phyloP scores from a whole-genome alignment of 495 filamentous ascomycete species.

The Penicillium egyptiacum region DNA sequence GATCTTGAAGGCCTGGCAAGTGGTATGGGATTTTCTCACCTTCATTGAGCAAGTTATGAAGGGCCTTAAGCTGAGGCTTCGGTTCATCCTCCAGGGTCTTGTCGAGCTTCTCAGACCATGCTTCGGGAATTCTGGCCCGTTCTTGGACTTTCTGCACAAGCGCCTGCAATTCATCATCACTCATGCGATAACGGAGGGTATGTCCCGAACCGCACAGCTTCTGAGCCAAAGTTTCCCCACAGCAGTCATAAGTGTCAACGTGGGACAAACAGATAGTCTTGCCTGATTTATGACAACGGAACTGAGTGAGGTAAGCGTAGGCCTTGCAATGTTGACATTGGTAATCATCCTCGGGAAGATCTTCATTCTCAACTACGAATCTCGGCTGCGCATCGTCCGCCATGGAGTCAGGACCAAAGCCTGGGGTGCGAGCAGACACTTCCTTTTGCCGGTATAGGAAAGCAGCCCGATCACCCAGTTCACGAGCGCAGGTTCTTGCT shows the following conservation, averaged over 20 bases:
- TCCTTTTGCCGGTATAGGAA: conserved; percentile 68
- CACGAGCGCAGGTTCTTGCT: conserved; percentile 70
- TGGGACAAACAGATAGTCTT: conserved; percentile 80
- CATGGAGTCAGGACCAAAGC: conserved; percentile 32
- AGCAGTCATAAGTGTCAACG: conserved; percentile 76
- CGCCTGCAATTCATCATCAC: conserved; percentile 64
- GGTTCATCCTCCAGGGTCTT: conserved; percentile 77
- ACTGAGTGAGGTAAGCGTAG: conserved; percentile 87
- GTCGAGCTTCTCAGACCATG: conserved; percentile 89
- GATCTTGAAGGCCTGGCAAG: conserved; percentile 75
- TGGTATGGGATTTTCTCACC: conserved; percentile 97
- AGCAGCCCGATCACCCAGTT: conserved; percentile 62
- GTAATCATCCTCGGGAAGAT: conserved; percentile 85
- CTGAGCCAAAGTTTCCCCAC: conserved; percentile 60
- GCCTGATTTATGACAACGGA: conserved; percentile 72
- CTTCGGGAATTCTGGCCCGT: conserved; percentile 79
- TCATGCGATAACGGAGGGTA: conserved; percentile 70
- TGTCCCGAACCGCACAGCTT: conserved; percentile 63
- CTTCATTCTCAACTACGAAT: conserved; percentile 61
- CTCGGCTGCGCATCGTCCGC: conserved; percentile 42
- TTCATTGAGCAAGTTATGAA: conserved; percentile 83
- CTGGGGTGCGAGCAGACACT: conserved; percentile 45
- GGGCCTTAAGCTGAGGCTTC: conserved; percentile 79
- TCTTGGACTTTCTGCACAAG: conserved; percentile 78
- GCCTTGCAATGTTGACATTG: conserved; percentile 91